These are phyloP conservation scores for Candolleomyces aberdarensis DNA, from an alignment of 768 basidiomycete genomes.

Conservation along the genomic window DNA sequence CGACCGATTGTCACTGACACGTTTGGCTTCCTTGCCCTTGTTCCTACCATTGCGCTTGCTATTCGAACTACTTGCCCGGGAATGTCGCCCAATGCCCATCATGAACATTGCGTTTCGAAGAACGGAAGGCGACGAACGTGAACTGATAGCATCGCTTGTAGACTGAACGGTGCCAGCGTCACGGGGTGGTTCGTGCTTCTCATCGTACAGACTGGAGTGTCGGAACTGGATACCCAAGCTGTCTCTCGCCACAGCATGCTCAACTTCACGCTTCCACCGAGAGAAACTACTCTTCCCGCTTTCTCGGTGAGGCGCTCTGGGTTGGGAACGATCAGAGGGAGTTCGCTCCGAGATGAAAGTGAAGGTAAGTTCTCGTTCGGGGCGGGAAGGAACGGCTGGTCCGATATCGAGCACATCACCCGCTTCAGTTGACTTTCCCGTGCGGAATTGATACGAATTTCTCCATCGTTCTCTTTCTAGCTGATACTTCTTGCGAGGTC, in stretches of 20 bases:
- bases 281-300: conserved; percentile 37
- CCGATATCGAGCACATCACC: conserved; percentile 19
- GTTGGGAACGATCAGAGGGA: not conserved
- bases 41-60: conserved; percentile 21
- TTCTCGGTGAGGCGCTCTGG: conserved; percentile 12
- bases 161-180: conserved; percentile 8
- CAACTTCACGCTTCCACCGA: conserved; percentile 43
- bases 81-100: conserved; percentile 10
- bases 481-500: conserved; percentile 38
- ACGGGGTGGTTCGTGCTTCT: conserved; percentile 13
- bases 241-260: conserved; percentile 28
- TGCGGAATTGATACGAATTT: not conserved
- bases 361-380: not conserved
- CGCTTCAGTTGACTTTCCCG: conserved; percentile 15
- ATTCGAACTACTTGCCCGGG: not conserved
- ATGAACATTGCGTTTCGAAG: conserved; percentile 18
- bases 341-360: not conserved
- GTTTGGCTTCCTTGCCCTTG: conserved; percentile 34
- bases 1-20: conserved; percentile 28
- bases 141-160: conserved; percentile 6
- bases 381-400: conserved; percentile 7
- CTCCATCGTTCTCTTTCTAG: conserved; percentile 10
- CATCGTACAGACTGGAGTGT: conserved; percentile 31
- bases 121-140: conserved; percentile 25
- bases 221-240: conserved; percentile 39